Evolutionary conservation across 495 filamentous ascomycete genomes (phyloP), one percentile per base, ranked within the genome.

Genomic region (Penicillium salamii): DNA sequence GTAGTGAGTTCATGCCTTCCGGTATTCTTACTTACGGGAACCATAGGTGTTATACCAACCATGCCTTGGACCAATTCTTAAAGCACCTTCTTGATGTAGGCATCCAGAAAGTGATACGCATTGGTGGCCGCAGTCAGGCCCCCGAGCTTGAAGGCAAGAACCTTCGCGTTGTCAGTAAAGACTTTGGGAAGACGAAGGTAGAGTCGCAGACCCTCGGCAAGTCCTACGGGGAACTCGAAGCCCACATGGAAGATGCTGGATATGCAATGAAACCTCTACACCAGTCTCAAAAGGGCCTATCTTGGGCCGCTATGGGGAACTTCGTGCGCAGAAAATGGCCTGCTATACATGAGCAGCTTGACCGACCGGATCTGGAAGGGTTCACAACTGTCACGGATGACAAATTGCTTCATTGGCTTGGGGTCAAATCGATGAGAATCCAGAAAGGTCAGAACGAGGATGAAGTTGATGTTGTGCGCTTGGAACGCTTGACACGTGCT

Each of bases 41-140:
- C 13, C 15, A 41, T 5, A 49, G 46, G 11, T 49, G 34, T 11
- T 54, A 54, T 34, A 55, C 53, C 2, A 55, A 56, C 13, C 49
- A 56, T 52, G 49, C 54, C 14, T 14, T 56, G 24, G 54, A 56
- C 15, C 49, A 56, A 23, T 48, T 56, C 11, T 41, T 56, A n/a
- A 48, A 52, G 28, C 20, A 42, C 18, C 39, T 56, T 34, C 33
- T 52, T 13, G 43, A 44, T 44, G 6, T 40, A 4, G 23, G 29
- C 14, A 49, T 56, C 28, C 18, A 35, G n/a, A 49, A 14, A 21
- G 40, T 55, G 5, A 52, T 59, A 8, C 52, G 56, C 19, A 54
- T 54, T 42, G 52, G 56, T 1, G 38, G 44, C 23, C 48, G 45
- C 39, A 52, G 33, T 41, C 34, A 38, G 45, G 44, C 51, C 32